Base-by-base conservation (phyloP, 2,329 filamentous ascomycete species). In the Hymenoscyphus salicellus region DNA sequence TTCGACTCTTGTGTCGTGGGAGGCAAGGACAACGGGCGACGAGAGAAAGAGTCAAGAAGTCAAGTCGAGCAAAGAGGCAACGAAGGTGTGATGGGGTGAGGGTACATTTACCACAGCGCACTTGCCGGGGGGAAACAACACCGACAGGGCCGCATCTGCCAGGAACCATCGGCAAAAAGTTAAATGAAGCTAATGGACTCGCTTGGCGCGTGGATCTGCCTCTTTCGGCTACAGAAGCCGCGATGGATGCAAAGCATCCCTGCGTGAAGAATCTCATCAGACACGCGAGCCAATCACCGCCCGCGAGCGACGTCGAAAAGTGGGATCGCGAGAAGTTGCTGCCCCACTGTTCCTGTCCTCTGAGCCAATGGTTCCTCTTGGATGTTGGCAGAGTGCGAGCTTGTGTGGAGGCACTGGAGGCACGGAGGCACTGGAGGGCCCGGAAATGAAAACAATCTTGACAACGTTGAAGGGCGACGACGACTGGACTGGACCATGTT, bases 1-100 rank as follows among this genome's bases (percentile, higher is more conserved):
- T 56, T 23, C 6, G 55, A 33, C 14, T 32, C 28, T 56, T 30
- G 46, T 52, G n/a, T 52, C 46, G 46, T 52, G n/a, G 46, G 57
- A 60, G 32, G 58, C 38, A 49, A 60, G 58, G 38, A 52, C 58
- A 61, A 28, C 60, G 33, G 49, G 60, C 46, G 49, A 61, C 60
- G 32, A 56, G 60, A 30, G 28, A 38, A 56, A 33, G 36, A 52
- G 17, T 41, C 20, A 32, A 32, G 20, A 52, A 23, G 46, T 52
- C 46, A 30, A 30, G 28, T 30, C 28, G 28, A 30, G 16, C 11
- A 23, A 49, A 17, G 16, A 32, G 56, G 16, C 14, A 16, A 5
- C 16, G 36, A 17, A 38, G 36, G 36, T 20, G 20, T 20, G 46
- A 52, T 52, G 46, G 46, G 46, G 46, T 52, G 46, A 52, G 20